Evolutionary conservation across 148 eudicot species (phyloP).

Genomic region (Mesembryanthemum crystallinum): DNA sequence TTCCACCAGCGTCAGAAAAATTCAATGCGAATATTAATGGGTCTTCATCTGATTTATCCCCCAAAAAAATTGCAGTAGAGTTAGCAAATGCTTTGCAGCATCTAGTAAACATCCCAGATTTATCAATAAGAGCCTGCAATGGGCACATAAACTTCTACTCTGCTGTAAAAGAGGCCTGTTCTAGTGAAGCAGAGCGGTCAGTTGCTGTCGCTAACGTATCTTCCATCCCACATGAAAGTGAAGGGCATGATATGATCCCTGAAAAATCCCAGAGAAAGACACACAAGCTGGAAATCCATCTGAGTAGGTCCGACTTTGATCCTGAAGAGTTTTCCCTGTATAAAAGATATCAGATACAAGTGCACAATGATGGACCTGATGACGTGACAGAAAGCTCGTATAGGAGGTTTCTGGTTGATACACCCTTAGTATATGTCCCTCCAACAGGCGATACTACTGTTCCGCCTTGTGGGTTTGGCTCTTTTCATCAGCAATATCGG

Average conservation of each 20-base stretch:
- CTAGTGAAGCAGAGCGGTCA: constrained; percentile 28
- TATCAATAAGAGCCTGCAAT: constrained; percentile 77
- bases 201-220: constrained; percentile 29
- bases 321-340: constrained; percentile 83
- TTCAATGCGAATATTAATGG: constrained; percentile 18
- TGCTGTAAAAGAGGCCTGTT: constrained; percentile 31
- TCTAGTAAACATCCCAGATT: constrained; percentile 38
- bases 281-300: constrained; percentile 55
- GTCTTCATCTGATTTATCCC: constrained; percentile 38
- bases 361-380: constrained; percentile 76
- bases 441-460: constrained; percentile 52
- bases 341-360: constrained; percentile 69
- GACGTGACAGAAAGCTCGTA: constrained; percentile 69
- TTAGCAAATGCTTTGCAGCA: constrained; percentile 43
- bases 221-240: constrained; percentile 27
- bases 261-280: constrained; percentile 32
- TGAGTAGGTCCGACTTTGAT: constrained; percentile 81
- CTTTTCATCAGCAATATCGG: constrained; percentile 92
- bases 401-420: constrained; percentile 74
- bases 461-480: constrained; percentile 95
- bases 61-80: constrained; percentile 63
- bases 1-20: constrained; percentile 23
- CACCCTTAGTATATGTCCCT: constrained; percentile 70
- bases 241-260: constrained; percentile 28
- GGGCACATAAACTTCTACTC: constrained; percentile 89